Conservation (phyloP, 768 basidiomycete genomes). For the Cystobasidium ongulense region DNA sequence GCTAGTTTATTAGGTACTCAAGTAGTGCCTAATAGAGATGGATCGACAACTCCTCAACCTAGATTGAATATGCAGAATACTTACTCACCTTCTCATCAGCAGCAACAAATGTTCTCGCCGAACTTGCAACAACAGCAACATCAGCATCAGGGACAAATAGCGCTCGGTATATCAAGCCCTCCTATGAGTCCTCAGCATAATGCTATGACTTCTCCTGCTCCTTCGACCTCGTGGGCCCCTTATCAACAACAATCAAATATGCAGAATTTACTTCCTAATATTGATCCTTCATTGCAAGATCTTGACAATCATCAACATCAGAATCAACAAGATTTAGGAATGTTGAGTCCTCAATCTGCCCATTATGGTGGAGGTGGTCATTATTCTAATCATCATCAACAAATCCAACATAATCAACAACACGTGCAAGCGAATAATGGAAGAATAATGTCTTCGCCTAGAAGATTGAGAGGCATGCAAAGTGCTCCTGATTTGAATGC, state of each 20-base stretch:
- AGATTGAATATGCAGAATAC: background rate
- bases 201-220: background rate
- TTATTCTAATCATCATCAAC: background rate
- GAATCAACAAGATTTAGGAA: background rate
- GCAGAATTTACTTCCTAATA: background rate
- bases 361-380: background rate
- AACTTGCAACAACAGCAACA: constrained; percentile 13
- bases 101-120: constrained; percentile 1
- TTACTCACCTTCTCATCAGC: background rate
- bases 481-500: constrained; percentile 29
- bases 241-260: constrained; percentile 3
- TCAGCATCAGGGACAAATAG: background rate
- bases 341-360: constrained; percentile 8
- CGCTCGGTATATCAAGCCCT: constrained; percentile 1
- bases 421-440: background rate
- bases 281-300: constrained; percentile 3
- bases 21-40: background rate
- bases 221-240: background rate
- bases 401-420: background rate
- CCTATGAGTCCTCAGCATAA: constrained; percentile 6
- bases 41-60: background rate
- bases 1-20: constrained; percentile 16
- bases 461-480: constrained; percentile 22
- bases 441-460: constrained; percentile 15
- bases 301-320: background rate